Evolutionary conservation across 139 green algal genomes (phyloP).

Genomic region (Chlamydomonas sp.): DNA sequence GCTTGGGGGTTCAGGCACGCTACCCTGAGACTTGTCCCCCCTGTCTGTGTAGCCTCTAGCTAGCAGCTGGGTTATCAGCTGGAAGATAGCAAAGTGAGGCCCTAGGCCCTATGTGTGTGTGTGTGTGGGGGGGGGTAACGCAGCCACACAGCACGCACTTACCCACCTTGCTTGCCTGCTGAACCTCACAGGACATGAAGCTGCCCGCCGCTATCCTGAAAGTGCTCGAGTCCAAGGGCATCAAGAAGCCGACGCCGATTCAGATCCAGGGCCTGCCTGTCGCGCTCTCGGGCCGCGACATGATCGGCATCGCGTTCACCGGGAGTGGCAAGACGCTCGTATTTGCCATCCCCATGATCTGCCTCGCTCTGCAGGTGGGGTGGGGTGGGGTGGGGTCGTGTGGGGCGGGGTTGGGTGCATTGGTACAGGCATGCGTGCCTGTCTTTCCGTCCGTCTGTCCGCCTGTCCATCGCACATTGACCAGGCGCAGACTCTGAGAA

Average conservation of each 20-base stretch:
- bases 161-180: too few relatives aligned
- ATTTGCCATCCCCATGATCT: constrained; percentile 87
- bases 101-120: too few relatives aligned
- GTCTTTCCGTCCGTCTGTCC: too few relatives aligned
- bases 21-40: too few relatives aligned
- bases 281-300: constrained; percentile 89
- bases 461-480: too few relatives aligned
- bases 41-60: too few relatives aligned
- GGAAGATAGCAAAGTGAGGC: too few relatives aligned
- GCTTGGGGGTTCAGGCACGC: too few relatives aligned
- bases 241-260: constrained; percentile 86
- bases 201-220: constrained; percentile 56
- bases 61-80: too few relatives aligned
- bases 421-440: constrained; percentile 7
- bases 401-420: neutral
- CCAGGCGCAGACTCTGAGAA: too few relatives aligned
- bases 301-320: constrained; percentile 98
- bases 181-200: constrained; percentile 49
- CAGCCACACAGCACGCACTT: constrained; percentile 17
- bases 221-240: constrained; percentile 68
- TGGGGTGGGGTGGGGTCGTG: neutral
- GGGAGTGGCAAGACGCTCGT: constrained; percentile 92
- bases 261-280: constrained; percentile 93
- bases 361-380: constrained; percentile 67
- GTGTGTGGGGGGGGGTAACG: too few relatives aligned